Evolutionary conservation across 352 stramenopile genomes (phyloP), one percentile per base, ranked within the genome.

Genomic region (Thalassiosira pacifica): DNA sequence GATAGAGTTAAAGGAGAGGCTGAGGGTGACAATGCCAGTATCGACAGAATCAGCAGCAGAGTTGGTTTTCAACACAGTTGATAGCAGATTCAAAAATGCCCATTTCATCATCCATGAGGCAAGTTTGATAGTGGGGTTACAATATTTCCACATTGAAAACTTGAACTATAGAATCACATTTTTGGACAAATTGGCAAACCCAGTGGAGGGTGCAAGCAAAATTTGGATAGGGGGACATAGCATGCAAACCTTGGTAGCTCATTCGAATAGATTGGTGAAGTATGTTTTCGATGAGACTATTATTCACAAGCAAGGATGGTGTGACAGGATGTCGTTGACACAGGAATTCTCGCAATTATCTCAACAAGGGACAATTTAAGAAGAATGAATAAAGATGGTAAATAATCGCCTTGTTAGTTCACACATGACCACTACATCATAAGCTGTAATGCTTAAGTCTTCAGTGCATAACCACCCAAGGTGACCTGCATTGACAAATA

Each of bases 221-320:
- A 8, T 22, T 60, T 60, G 52, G 52, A 60, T 60, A 27, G 52
- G 22, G 18, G 52, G 52, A 27, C 18, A 60, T 27, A 60, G 18
- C 52, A 60, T 60, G 52, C 18, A 22, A 60, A 60, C 52, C 5
- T 27, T 60, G 52, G 52, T 60, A 16, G 22, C 18, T 60, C 52
- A 22, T 60, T 22, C 52, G 18, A 60, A 60, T 60, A 27, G 18
- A 60, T 27, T 27, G 22, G 22, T 27, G 22, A 60, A 60, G 52
- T 60, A 60, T 60, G 22, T 60, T 27, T 60, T 60, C 22, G 52
- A 60, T 60, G 52, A 60, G 22, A 60, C 52, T 27, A 60, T 60
- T 27, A 60, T 27, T 60, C 52, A 60, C 22, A 60, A 60, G 16
- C 18, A 60, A 60, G 52, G 52, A 60, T 60, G 52, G 52, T 60